These are phyloP conservation scores for Mortierella sp. DNA, from an alignment of 371 early-diverging fungal genomes.

Conservation along the genomic window DNA sequence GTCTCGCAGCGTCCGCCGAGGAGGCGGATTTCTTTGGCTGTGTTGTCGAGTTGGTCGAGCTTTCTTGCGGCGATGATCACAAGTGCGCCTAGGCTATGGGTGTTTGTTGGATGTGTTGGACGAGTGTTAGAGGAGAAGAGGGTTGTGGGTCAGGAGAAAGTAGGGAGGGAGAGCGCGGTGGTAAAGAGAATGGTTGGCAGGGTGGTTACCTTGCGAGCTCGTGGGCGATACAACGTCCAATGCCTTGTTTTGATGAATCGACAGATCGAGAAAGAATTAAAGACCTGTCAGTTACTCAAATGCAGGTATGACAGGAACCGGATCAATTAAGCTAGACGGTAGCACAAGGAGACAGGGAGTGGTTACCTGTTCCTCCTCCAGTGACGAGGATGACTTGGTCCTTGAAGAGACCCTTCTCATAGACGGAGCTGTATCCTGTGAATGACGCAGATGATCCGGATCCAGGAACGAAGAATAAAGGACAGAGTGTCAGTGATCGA, in stretches of 20 bases:
- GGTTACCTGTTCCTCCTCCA: conserved; percentile 60
- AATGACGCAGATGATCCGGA: not conserved
- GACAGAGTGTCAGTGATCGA: not conserved
- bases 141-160: no score
- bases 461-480: no score
- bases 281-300: not conserved
- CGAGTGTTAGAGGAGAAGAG: not conserved
- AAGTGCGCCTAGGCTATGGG: conserved; percentile 60
- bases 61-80: conserved; percentile 65
- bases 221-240: conserved; percentile 64
- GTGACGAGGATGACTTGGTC: conserved; percentile 57
- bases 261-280: not conserved
- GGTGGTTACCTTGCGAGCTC: conserved; percentile 60
- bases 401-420: conserved; percentile 56
- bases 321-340: not conserved
- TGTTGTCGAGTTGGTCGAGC: conserved; percentile 49
- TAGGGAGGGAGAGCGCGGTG: not conserved
- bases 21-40: conserved; percentile 55
- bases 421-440: conserved; percentile 48
- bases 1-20: conserved; percentile 56
- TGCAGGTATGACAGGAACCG: no score
- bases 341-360: not conserved
- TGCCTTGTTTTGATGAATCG: conserved; percentile 35
- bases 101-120: not conserved
- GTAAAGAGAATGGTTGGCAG: not conserved